phyloP scores from a whole-genome alignment of 75 land plant genomes.

The Pinus albicaulis region DNA sequence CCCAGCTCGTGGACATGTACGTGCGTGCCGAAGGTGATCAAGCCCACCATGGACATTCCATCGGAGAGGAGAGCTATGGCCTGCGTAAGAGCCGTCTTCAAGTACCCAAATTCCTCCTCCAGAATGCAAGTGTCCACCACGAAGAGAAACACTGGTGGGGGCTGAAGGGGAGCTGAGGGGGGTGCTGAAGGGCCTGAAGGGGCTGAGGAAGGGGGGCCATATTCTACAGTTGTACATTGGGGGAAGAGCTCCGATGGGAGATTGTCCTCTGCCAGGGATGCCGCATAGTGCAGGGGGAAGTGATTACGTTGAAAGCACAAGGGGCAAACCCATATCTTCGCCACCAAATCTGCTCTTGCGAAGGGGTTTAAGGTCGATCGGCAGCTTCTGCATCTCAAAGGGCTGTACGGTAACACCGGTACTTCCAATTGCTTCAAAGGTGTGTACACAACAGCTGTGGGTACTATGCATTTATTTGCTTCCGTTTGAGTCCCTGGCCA shows the following conservation, averaged over 20 bases:
- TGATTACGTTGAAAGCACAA: conserved; percentile 89
- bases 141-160: conserved; percentile 81
- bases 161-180: conserved; percentile 5
- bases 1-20: conserved; percentile 95
- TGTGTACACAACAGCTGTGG: conserved; percentile 78
- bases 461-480: conserved; percentile 63
- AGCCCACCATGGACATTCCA: conserved; percentile 41
- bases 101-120: conserved; percentile 84
- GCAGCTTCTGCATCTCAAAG: conserved; percentile 93
- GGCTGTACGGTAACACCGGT: conserved; percentile 47
- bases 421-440: conserved; percentile 56
- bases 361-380: conserved; percentile 90
- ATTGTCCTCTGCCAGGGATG: conserved; percentile 57
- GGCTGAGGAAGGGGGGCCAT: conserved; percentile 18
- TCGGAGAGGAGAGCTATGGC: conserved; percentile 57
- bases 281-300: conserved; percentile 72
- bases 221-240: conserved; percentile 90
- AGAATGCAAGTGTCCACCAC: conserved; percentile 87
- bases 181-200: background rate
- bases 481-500: conserved; percentile 77
- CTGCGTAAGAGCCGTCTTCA: conserved; percentile 79
- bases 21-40: conserved; percentile 75
- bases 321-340: conserved; percentile 96
- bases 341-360: conserved; percentile 54
- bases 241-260: conserved; percentile 91